These are phyloP conservation scores for Coemansia sp. DNA, from an alignment of 192 early-diverging fungal genomes.

Conservation along the genomic window DNA sequence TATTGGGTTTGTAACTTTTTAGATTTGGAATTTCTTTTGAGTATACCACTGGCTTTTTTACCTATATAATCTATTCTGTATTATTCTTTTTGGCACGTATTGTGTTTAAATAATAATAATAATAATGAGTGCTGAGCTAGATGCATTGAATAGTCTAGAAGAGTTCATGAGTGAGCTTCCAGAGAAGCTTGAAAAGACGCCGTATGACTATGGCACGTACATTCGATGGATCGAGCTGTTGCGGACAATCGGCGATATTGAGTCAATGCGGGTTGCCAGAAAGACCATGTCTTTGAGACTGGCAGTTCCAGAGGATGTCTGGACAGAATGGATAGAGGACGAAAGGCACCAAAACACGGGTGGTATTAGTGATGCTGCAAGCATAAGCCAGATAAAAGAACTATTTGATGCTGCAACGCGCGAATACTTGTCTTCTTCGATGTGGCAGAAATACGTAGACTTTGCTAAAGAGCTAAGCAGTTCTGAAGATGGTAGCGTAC, in stretches of 20 bases:
- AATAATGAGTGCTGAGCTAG: constrained; percentile 16
- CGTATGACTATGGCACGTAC: constrained; percentile 42
- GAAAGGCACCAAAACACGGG: constrained; percentile 3
- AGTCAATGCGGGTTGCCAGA: constrained; percentile 34
- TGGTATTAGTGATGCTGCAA: neutral
- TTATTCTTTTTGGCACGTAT: neutral
- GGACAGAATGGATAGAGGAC: constrained; percentile 38
- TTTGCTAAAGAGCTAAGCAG: constrained; percentile 14
- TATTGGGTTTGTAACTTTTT: neutral
- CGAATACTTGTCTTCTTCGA: constrained; percentile 22
- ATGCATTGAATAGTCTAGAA: constrained; percentile 18
- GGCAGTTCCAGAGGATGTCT: constrained; percentile 30
- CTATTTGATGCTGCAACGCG: constrained; percentile 16
- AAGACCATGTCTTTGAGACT: constrained; percentile 27
- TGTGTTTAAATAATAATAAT: neutral
- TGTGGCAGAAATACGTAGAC: constrained; percentile 43
- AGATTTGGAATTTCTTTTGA: too few relatives aligned
- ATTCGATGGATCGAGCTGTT: constrained; percentile 40
- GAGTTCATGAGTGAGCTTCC: constrained; percentile 33
- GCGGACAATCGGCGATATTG: constrained; percentile 31
- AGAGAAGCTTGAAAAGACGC: constrained; percentile 36
- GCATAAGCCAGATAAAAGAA: constrained; percentile 13
- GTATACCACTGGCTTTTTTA: neutral
- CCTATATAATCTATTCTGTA: neutral
- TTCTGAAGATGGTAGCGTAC: constrained; percentile 1